Evolutionary conservation across 768 basidiomycete species (phyloP).

Genomic region (Exsudoporus frostii): DNA sequence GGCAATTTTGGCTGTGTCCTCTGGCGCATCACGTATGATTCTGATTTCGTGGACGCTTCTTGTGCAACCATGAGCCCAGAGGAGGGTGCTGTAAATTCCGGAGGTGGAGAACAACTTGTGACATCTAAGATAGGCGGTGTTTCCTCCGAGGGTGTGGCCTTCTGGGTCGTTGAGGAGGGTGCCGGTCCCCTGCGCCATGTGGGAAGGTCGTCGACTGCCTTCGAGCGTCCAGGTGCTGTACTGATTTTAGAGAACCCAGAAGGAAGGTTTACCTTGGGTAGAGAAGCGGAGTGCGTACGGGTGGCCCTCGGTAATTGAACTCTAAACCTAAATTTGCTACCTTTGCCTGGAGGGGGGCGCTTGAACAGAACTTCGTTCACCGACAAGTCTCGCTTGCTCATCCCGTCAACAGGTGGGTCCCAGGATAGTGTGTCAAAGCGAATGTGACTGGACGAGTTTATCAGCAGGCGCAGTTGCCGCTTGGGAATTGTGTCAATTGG

Average conservation of each 20-base stretch:
- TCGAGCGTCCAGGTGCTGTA: constrained; percentile 24
- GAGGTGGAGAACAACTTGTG: constrained; percentile 66
- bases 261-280: constrained; percentile 42
- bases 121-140: constrained; percentile 41
- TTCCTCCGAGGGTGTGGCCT: constrained; percentile 7
- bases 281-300: constrained; percentile 5
- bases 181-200: constrained; percentile 39
- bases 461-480: constrained; percentile 46
- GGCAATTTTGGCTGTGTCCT: constrained; percentile 71
- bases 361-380: constrained; percentile 65
- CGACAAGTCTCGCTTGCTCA: constrained; percentile 57
- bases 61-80: constrained; percentile 31
- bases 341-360: constrained; percentile 35
- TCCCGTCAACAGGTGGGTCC: constrained; percentile 66
- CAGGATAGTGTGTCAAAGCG: constrained; percentile 70
- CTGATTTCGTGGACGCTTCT: constrained; percentile 29
- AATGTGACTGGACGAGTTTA: constrained; percentile 34
- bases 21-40: constrained; percentile 35
- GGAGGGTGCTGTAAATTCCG: constrained; percentile 35
- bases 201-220: constrained; percentile 32
- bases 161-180: constrained; percentile 15
- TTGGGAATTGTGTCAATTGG: constrained; percentile 44
- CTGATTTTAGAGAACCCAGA: constrained; percentile 20
- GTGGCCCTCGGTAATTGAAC: constrained; percentile 35
- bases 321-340: constrained; percentile 31